Conservation (phyloP, 2,329 filamentous ascomycete genomes). For the Ampelomyces quisqualis region DNA sequence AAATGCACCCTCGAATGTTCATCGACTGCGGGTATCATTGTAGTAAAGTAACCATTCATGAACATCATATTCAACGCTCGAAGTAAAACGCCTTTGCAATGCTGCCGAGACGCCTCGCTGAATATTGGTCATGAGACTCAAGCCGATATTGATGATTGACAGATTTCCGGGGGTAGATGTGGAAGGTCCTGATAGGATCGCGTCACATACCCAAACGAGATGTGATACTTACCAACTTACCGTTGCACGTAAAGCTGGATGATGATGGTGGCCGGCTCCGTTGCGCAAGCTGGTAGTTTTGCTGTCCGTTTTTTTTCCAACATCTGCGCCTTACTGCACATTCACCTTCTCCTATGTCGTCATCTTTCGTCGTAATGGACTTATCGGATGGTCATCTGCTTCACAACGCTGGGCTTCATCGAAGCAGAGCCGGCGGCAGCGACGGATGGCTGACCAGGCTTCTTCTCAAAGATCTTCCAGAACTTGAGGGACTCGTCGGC, state of each 20-base stretch:
- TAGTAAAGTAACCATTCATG: constrained; percentile 17
- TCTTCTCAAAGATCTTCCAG: constrained; percentile 99
- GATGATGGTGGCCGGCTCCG: constrained; percentile 29
- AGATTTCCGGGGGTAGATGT: constrained; percentile 34
- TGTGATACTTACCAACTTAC: constrained; percentile 48
- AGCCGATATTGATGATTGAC: constrained; percentile 25
- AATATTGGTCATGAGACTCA: constrained; percentile 21
- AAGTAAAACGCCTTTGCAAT: constrained; percentile 29
- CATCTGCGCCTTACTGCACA: background rate
- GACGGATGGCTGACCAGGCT: constrained; percentile 70
- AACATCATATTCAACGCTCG: constrained; percentile 28
- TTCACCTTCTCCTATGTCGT: background rate
- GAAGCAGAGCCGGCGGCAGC: constrained; percentile 67
- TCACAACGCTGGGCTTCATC: constrained; percentile 78
- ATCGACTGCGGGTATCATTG: constrained; percentile 4
- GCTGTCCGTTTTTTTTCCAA: constrained; percentile 16
- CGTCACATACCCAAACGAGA: constrained; percentile 45
- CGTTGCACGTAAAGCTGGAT: constrained; percentile 45
- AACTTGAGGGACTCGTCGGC: constrained; percentile 98
- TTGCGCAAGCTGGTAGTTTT: constrained; percentile 42
- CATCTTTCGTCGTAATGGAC: background rate
- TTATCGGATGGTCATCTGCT: constrained; percentile 76
- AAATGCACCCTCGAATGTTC: constrained; percentile 4
- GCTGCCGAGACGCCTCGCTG: constrained; percentile 38
- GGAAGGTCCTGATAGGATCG: constrained; percentile 36